phyloP scores from a whole-genome alignment of 2,329 filamentous ascomycete genomes.

The Fusarium abutilonis region DNA sequence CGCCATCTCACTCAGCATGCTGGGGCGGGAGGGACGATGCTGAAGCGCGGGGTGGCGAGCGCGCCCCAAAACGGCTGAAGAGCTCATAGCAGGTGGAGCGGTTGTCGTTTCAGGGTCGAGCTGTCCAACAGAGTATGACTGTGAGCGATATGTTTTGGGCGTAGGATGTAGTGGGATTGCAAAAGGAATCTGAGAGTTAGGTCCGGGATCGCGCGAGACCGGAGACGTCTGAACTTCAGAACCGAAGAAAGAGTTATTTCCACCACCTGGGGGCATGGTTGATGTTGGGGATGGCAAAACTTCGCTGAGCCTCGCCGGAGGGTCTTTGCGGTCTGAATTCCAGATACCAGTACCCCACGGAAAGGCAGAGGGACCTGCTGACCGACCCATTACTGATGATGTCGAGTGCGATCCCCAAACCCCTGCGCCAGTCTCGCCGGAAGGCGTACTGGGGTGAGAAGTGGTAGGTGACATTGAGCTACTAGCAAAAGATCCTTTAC shows the following conservation, averaged over 20 bases:
- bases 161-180: conserved; percentile 89
- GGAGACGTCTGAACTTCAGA: conserved; percentile 63
- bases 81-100: conserved; percentile 53
- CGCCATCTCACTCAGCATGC: conserved; percentile 78
- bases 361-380: conserved; percentile 63
- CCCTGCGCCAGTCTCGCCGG: conserved; percentile 66
- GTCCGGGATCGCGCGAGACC: conserved; percentile 61
- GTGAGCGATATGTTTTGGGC: conserved; percentile 91
- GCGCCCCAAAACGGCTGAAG: conserved; percentile 62
- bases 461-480: conserved; percentile 80
- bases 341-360: conserved; percentile 85
- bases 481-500: conserved; percentile 81
- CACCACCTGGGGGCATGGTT: conserved; percentile 58
- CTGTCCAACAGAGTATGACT: conserved; percentile 96
- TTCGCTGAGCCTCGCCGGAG: conserved; percentile 76
- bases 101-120: conserved; percentile 72
- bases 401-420: conserved; percentile 66
- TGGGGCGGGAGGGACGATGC: conserved; percentile 81
- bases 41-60: conserved; percentile 74
- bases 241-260: conserved; percentile 59
- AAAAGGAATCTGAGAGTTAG: conserved; percentile 79
- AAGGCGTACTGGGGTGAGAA: conserved; percentile 84
- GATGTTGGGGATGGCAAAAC: conserved; percentile 80
- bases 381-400: conserved; percentile 60
- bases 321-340: conserved; percentile 82